Conservation (phyloP, 441 rosid species). For the Pelargonium cotyledonis region DNA sequence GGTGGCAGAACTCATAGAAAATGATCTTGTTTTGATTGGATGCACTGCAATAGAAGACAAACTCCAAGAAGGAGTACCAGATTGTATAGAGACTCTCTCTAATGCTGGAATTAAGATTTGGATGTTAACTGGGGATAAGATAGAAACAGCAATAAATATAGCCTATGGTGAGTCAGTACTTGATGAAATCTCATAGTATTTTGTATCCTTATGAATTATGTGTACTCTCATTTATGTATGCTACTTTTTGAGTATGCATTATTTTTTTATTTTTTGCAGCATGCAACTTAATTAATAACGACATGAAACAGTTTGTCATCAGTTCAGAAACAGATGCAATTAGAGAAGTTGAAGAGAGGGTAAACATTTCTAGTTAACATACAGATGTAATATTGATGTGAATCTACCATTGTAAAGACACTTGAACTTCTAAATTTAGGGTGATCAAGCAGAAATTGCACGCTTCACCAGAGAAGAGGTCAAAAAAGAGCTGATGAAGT, state of each 20-base stretch:
- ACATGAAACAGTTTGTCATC: conserved; percentile 69
- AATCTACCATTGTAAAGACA: background rate
- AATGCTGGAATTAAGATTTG: conserved; percentile 99
- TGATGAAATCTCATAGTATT: background rate
- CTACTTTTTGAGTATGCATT: conserved; percentile 19
- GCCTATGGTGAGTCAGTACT: conserved; percentile 68
- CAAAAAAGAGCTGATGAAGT: conserved; percentile 59
- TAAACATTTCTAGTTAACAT: conserved; percentile 15
- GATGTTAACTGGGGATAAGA: conserved; percentile 97
- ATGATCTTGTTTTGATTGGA: conserved; percentile 87
- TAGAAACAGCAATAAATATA: conserved; percentile 99
- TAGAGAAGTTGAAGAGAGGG: conserved; percentile 89
- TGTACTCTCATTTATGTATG: conserved; percentile 15
- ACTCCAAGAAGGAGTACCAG: conserved; percentile 99
- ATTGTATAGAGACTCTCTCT: conserved; percentile 94
- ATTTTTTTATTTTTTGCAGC: conserved; percentile 39
- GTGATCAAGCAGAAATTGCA: conserved; percentile 76
- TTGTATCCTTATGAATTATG: conserved; percentile 12
- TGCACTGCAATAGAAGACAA: conserved; percentile 99
- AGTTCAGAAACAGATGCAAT: conserved; percentile 83
- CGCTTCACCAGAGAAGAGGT: conserved; percentile 85
- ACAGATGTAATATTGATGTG: background rate
- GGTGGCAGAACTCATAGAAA: conserved; percentile 94
- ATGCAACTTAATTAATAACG: conserved; percentile 80
- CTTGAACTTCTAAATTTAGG: conserved; percentile 33